Evolutionary conservation across 1,284 basidiomycete genomes (phyloP).

Genomic region (Cutaneotrichosporon mucoides): DNA sequence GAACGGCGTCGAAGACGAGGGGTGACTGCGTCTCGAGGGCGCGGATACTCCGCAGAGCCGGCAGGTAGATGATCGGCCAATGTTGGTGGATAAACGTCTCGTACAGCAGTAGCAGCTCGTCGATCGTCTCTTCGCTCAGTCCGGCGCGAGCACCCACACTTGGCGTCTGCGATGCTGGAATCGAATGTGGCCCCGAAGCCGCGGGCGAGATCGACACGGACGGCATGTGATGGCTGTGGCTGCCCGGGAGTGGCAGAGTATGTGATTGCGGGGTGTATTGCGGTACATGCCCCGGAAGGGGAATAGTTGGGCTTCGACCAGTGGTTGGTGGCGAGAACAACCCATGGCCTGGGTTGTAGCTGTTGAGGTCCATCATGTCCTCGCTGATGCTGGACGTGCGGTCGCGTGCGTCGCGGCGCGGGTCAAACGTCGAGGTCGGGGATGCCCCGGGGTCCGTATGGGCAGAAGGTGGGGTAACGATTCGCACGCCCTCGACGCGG

Average conservation of each 20-base stretch:
- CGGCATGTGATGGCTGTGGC: too few relatives aligned
- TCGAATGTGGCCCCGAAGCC: too few relatives aligned
- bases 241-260: too few relatives aligned
- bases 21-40: slow-evolving; percentile 12
- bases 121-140: slow-evolving; percentile 4
- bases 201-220: too few relatives aligned
- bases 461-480: neutral
- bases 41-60: slow-evolving; percentile 10
- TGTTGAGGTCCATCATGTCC: neutral
- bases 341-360: neutral
- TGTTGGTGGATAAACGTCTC: slow-evolving; percentile 20
- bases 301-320: neutral
- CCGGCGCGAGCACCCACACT: slow-evolving; percentile 2
- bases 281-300: neutral
- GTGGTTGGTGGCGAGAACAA: neutral
- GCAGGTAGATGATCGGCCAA: slow-evolving; percentile 19
- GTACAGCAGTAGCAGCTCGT: slow-evolving; percentile 14
- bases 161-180: neutral
- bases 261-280: too few relatives aligned
- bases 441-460: too few relatives aligned
- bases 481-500: neutral
- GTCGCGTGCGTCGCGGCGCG: too few relatives aligned
- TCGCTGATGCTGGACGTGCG: neutral
- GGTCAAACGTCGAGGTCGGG: too few relatives aligned
- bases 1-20: slow-evolving; percentile 15